Evolutionary conservation across 2,329 filamentous ascomycete species (phyloP).

Genomic region (Fusarium paranaense): DNA sequence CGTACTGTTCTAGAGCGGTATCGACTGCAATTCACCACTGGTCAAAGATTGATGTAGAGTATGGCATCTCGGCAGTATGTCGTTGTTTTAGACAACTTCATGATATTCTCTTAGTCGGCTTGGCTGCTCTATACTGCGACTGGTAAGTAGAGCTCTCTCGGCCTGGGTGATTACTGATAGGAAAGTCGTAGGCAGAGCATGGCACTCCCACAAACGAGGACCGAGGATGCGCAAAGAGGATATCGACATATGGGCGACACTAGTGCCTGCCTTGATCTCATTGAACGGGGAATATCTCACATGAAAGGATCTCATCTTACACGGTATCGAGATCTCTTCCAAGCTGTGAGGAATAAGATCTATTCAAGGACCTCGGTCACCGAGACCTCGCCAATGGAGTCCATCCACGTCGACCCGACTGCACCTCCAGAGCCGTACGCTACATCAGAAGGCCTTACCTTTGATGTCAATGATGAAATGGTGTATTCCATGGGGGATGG

Average conservation of each 20-base stretch:
- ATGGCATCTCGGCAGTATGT: neutral
- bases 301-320: neutral
- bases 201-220: neutral
- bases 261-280: neutral
- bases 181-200: neutral
- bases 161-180: neutral
- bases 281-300: neutral
- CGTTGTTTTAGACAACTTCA: neutral
- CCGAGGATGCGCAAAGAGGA: neutral
- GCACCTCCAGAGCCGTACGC: neutral
- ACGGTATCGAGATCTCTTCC: neutral
- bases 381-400: neutral
- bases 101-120: neutral
- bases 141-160: neutral
- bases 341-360: neutral
- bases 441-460: neutral
- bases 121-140: neutral
- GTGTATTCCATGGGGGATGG: slow-evolving; percentile 2
- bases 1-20: neutral
- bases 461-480: neutral
- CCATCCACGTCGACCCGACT: neutral
- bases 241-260: slow-evolving; percentile 11
- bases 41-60: neutral
- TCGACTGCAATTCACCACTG: neutral
- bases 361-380: neutral